These are phyloP conservation scores for Ambrosia artemisiifolia DNA, from an alignment of 129 eudicot genomes.

Conservation along the genomic window DNA sequence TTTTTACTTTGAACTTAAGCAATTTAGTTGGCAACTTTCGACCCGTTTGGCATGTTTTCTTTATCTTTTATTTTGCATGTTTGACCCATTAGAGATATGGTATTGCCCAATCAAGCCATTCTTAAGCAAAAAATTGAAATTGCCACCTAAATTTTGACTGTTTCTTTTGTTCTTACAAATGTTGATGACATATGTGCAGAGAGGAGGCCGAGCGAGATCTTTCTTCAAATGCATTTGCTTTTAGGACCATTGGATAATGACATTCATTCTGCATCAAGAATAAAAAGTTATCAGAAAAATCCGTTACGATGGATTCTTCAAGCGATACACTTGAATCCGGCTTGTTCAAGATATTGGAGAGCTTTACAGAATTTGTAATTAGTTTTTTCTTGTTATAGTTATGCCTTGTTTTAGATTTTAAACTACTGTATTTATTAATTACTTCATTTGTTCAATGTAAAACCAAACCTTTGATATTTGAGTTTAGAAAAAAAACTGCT, in stretches of 20 bases:
- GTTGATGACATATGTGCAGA: constrained; percentile 38
- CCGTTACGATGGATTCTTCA: constrained; percentile 64
- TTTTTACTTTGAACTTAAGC: neutral
- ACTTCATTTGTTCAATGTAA: neutral
- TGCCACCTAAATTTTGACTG: neutral
- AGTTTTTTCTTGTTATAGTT: neutral
- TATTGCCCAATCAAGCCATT: neutral
- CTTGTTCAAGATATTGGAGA: constrained; percentile 89
- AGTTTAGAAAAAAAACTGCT: no score
- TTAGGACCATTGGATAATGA: constrained; percentile 32
- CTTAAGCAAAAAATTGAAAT: neutral
- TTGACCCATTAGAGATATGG: neutral
- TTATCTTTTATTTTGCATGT: neutral
- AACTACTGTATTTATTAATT: neutral
- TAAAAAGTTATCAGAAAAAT: constrained; percentile 22
- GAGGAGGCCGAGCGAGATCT: constrained; percentile 72
- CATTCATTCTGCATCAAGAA: constrained; percentile 21
- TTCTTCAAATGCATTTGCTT: constrained; percentile 83
- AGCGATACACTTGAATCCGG: constrained; percentile 84
- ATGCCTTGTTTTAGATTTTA: constrained; percentile 2
- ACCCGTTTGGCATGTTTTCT: neutral
- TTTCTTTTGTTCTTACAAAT: neutral
- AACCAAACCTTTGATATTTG: constrained; percentile 4
- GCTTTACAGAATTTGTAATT: constrained; percentile 37
- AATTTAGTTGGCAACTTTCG: neutral